Base-by-base conservation (phyloP, 1,284 basidiomycete genomes). In the Cutaneotrichosporon cyanovorans region DNA sequence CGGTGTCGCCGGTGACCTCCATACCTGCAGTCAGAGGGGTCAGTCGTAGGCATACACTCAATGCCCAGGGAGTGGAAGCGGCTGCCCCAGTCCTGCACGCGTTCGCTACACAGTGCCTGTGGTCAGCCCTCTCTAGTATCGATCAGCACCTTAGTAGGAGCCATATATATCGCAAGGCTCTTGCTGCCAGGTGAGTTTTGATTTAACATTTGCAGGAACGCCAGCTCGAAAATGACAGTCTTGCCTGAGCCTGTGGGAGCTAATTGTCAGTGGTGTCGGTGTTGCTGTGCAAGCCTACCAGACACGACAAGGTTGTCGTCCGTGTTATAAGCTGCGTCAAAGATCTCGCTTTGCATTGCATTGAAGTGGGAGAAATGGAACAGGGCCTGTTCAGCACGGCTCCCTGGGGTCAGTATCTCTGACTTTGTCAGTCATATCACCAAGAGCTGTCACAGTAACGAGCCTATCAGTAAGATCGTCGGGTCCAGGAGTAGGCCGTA, bases 161-260 rank as follows among this genome's bases (percentile, higher is more conserved):
- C 89, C 63, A 98, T 82, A 62, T 98, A 98, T 19, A 98, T 82
- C 47, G 86, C 88, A 69, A 68, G 31, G 0, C 51, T 48, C 10
- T 28, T 48, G 31, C 85, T 85, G 7, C 73, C 61, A 9, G 70
- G 66, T 41, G 68, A 61, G 8, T 74, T 69, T 41, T 75, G 71
- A 41, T 74, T 75, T 31, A 92, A 73, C 77, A 90, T 79, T 25
- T 80, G 80, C 41, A 97, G 80, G 41, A 96, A 84, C 0, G 87
- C 81, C 11, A 98, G 74, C 66, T 98, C 93, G 58, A 98, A 98
- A 7, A 97, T 71, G 1, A 86, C 88, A 0, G 92, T 91, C 71
- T 95, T 95, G 21, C 91, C 91, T 38, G 87, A 86, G 20, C 90
- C 87, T 7, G 90, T 95, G 0, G 90, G 90, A 1, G 91, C 90